Evolutionary conservation across 2,329 filamentous ascomycete genomes (phyloP).

Genomic region (Calonectria naviculata): DNA sequence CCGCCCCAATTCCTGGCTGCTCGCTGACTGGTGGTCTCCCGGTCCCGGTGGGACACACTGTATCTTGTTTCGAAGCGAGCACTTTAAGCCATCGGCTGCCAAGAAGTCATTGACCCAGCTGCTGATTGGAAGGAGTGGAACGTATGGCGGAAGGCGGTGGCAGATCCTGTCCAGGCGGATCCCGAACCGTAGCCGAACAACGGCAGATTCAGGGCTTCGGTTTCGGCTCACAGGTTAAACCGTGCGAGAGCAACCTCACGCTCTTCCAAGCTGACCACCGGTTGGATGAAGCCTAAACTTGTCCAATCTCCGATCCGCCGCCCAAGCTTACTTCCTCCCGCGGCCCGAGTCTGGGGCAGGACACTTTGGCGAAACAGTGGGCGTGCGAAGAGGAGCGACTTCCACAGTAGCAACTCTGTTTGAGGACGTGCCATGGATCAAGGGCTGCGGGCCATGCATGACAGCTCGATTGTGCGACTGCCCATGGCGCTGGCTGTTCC

Average conservation of each 20-base stretch:
- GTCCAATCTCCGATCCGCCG: constrained; percentile 13
- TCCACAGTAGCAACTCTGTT: constrained; percentile 4
- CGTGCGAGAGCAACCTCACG: neutral
- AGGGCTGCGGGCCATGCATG: constrained; percentile 33
- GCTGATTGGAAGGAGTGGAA: constrained; percentile 19
- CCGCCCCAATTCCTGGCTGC: constrained; percentile 17
- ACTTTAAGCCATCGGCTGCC: neutral
- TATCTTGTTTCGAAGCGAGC: constrained; percentile 7
- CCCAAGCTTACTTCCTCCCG: constrained; percentile 10
- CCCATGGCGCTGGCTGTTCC: constrained; percentile 15
- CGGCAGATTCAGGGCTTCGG: constrained; percentile 31
- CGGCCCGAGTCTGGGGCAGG: constrained; percentile 17
- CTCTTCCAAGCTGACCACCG: neutral
- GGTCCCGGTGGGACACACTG: neutral
- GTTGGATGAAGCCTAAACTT: constrained; percentile 14
- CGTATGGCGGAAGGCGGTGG: constrained; percentile 11
- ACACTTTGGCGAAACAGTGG: constrained; percentile 10
- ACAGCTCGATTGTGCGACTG: constrained; percentile 41
- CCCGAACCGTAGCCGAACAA: constrained; percentile 17
- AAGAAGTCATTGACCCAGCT: constrained; percentile 1
- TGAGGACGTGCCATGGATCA: constrained; percentile 13
- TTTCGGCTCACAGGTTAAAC: constrained; percentile 4
- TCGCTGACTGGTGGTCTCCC: constrained; percentile 6
- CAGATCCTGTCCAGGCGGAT: constrained; percentile 12
- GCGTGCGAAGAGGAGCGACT: constrained; percentile 11